Evolutionary conservation across 192 early-diverging fungal genomes (phyloP).

Genomic region (Tieghemiomyces parasiticus): DNA sequence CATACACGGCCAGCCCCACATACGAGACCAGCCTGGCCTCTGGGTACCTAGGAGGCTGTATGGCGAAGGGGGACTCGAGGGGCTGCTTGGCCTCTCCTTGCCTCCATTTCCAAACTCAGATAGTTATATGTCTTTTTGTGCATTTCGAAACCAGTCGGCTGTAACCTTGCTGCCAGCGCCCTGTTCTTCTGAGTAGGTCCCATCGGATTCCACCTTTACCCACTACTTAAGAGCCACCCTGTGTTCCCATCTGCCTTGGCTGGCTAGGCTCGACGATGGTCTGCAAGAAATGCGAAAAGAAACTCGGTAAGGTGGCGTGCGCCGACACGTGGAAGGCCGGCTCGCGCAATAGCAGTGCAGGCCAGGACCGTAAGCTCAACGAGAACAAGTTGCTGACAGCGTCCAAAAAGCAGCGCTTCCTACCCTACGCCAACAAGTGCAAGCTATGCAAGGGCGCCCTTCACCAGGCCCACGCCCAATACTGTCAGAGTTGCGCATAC

Average conservation of each 20-base stretch:
- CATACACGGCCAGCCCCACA: no score
- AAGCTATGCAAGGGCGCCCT: conserved; percentile 40
- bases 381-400: conserved; percentile 44
- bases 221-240: neutral
- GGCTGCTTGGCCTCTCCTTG: neutral
- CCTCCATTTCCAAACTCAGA: neutral
- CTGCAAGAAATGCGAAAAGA: conserved; percentile 33
- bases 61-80: no score
- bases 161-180: neutral
- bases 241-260: neutral
- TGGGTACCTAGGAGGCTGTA: no score
- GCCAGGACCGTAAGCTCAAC: conserved; percentile 33
- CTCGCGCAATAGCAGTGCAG: conserved; percentile 30
- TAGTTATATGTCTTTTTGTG: neutral
- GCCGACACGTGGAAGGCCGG: conserved; percentile 54
- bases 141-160: no score
- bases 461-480: conserved; percentile 42
- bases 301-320: conserved; percentile 35
- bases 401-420: conserved; percentile 35
- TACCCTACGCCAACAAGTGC: conserved; percentile 41
- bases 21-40: no score
- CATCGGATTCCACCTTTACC: neutral
- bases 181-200: neutral
- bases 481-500: conserved; percentile 47
- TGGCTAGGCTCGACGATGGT: neutral